These are phyloP conservation scores for Silene latifolia DNA, from an alignment of 148 eudicot species.

Conservation along the genomic window DNA sequence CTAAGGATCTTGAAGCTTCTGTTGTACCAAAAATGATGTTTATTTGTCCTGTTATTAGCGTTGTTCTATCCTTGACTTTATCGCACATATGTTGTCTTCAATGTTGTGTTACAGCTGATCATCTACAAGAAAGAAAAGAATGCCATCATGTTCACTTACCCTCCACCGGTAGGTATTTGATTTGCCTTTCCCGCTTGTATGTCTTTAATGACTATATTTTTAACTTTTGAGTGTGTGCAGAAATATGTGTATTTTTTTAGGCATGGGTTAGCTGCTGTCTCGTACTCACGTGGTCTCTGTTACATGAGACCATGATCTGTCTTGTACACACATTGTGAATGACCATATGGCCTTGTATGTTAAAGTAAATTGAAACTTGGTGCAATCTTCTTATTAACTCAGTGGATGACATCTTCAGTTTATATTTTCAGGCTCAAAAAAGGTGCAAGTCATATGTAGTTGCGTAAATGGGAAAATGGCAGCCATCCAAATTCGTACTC, in stretches of 20 bases:
- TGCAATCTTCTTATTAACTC: conserved; percentile 2
- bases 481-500: neutral
- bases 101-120: conserved; percentile 76
- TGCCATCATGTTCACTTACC: conserved; percentile 84
- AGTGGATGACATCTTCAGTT: neutral
- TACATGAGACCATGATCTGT: neutral
- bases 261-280: neutral
- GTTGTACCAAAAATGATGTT: neutral
- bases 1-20: neutral
- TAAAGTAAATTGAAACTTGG: neutral
- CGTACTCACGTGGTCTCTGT: neutral
- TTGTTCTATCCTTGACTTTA: conserved; percentile 51
- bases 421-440: neutral
- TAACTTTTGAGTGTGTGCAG: neutral
- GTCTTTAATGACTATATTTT: neutral
- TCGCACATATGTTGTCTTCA: conserved; percentile 70
- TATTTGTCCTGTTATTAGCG: neutral
- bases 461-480: neutral
- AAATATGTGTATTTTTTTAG: neutral
- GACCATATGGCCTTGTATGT: neutral
- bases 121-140: conserved; percentile 83
- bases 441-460: neutral
- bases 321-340: neutral
- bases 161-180: conserved; percentile 62
- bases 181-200: neutral